phyloP scores from a whole-genome alignment of 306 rosid genomes.

The Castanea mollissima region DNA sequence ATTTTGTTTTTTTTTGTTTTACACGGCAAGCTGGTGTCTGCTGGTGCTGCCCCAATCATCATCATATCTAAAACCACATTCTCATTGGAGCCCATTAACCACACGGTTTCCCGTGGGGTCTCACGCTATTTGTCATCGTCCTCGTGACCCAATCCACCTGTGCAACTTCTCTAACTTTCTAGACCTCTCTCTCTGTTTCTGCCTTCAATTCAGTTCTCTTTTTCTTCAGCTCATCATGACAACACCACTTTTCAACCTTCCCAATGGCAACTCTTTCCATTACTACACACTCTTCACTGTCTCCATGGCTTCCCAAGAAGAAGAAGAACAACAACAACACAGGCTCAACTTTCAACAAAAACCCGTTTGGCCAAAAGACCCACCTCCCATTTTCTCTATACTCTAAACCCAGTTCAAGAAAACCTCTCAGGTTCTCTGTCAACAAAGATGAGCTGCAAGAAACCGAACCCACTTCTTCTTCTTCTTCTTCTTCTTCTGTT shows the following conservation, averaged over 20 bases:
- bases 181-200: conserved; percentile 6
- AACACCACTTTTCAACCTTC: not conserved
- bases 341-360: conserved; percentile 9
- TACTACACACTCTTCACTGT: conserved; percentile 24
- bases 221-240: conserved; percentile 2
- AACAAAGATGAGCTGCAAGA: conserved; percentile 33
- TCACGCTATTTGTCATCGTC: conserved; percentile 13
- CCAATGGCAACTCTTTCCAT: conserved; percentile 56
- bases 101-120: not conserved
- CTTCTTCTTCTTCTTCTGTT: conserved; percentile 38
- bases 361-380: conserved; percentile 13
- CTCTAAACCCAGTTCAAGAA: conserved; percentile 21
- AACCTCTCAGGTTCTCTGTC: conserved; percentile 31
- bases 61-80: not conserved
- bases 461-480: conserved; percentile 26
- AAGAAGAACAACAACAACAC: conserved; percentile 1
- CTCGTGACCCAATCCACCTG: conserved; percentile 22
- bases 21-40: too few species aligned
- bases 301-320: conserved; percentile 17
- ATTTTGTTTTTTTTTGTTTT: too few species aligned
- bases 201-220: not conserved
- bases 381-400: conserved; percentile 21
- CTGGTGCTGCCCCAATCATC: not conserved
- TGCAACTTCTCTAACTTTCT: conserved; percentile 36
- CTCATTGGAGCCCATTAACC: not conserved